A percentile compares a stretch with the other conserved stretches of the same genome.
Evolutionary conservation across 306 rosid genomes (phyloP).

Genomic region (Prunus dulcis): DNA sequence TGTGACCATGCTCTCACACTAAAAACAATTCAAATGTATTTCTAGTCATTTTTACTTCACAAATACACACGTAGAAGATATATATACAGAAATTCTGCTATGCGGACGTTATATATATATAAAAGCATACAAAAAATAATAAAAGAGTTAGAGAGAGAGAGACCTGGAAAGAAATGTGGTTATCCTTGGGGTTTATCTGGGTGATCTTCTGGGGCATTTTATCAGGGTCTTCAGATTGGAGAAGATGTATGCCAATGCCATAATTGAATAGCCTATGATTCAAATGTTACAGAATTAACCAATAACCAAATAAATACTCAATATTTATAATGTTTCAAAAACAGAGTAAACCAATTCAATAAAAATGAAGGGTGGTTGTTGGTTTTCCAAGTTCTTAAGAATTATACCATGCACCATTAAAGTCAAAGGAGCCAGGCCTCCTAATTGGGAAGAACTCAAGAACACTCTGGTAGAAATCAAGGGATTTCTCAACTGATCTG

Average conservation of each 20-base stretch:
- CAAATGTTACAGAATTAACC: background rate
- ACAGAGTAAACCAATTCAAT: background rate
- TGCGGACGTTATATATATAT: too few relatives aligned
- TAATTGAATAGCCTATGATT: slow-evolving; percentile 58
- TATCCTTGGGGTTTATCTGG: slow-evolving; percentile 64
- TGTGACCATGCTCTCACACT: slow-evolving; percentile 62
- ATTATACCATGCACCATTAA: slow-evolving; percentile 50
- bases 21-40: background rate
- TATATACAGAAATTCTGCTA: too few relatives aligned
- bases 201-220: slow-evolving; percentile 40
- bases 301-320: background rate
- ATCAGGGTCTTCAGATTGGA: slow-evolving; percentile 60
- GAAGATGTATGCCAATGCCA: slow-evolving; percentile 79
- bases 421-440: slow-evolving; percentile 44
- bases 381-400: background rate
- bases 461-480: slow-evolving; percentile 55
- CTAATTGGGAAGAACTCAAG: slow-evolving; percentile 60
- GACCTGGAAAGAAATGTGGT: slow-evolving; percentile 62
- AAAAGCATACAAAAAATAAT: background rate
- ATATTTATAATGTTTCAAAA: background rate
- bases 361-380: background rate
- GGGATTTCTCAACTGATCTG: slow-evolving; percentile 61
- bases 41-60: background rate
- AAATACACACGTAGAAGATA: too few relatives aligned
- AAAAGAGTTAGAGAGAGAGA: background rate